phyloP scores from a whole-genome alignment of 345 rosid genomes.

The Sonneratia alba region DNA sequence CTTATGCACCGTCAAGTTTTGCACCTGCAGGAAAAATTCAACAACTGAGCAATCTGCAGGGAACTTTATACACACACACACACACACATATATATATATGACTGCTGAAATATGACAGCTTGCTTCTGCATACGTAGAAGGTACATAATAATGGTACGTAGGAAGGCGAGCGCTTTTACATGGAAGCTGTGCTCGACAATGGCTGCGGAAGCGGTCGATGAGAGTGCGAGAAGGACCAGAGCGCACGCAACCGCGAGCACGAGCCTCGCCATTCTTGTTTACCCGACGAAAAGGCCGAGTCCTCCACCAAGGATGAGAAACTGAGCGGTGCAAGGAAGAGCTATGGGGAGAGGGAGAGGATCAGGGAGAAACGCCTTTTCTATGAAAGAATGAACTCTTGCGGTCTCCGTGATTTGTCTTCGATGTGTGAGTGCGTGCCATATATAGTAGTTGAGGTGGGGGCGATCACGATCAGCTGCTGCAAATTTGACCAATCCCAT shows the following conservation, averaged over 20 bases:
- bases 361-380: no score
- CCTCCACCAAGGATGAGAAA: background rate
- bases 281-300: background rate
- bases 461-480: no score
- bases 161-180: constrained; percentile 3
- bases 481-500: no score
- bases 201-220: constrained; percentile 8
- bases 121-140: background rate
- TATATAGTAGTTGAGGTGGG: no score
- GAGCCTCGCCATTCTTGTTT: constrained; percentile 2
- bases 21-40: constrained; percentile 32
- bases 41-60: no score
- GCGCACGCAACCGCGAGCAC: background rate
- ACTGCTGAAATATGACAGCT: background rate
- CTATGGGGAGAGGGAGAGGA: no score
- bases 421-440: background rate
- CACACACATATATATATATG: background rate
- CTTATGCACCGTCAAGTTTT: constrained; percentile 48
- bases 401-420: background rate
- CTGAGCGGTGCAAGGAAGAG: background rate
- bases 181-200: constrained; percentile 17
- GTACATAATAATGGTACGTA: background rate
- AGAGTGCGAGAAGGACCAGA: constrained; percentile 2
- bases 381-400: no score
- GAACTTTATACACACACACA: background rate